Evolutionary conservation across 768 basidiomycete species (phyloP), one percentile per base, ranked within the genome.

Genomic region (Lactarius indigo): DNA sequence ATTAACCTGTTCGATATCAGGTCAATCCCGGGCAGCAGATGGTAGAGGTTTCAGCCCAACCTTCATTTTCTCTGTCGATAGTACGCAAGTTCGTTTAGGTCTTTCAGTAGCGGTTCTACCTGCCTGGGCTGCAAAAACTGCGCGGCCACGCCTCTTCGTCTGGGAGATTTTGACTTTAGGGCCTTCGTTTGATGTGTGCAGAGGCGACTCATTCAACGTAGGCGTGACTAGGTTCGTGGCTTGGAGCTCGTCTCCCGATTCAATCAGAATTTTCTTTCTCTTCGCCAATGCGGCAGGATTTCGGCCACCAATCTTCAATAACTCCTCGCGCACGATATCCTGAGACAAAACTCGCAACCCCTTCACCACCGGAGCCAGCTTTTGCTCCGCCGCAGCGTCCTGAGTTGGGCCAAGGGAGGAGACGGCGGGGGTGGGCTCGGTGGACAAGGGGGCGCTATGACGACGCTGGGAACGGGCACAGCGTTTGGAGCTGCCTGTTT

Each of bases 281-380:
- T 61, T 68, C 28, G 59, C 18, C 13, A 37, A 35, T n/a, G 64
- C 37, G 2, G 37, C 42, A 50, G 57, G 28, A 15, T 56, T 54
- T 42, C 18, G 58, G 55, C 28, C 41, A 62, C 18, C 42, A 30
- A 50, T 9, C 1, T 37, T 18, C 37, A 37, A 23, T 30, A 20
- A 41, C 42, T 63, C 60, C 35, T 54, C 66, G 26, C 35, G 61
- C 58, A 35, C 10, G 13, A 23, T 28, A 50, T 67, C 65, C 37
- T 67, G 64, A 9, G 69, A 70, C 50, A 70, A 47, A 23, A 70
- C 47, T 20, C 62, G 62, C 62, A 54, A 30, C 3, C 69, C 63
- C 54, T 64, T 69, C 50, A 68, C 69, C 62, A 69, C 50, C 61
- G 67, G 54, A 69, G 6, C 69, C 69, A 68, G 55, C 69, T 69